Evolutionary conservation across 2,329 filamentous ascomycete genomes (phyloP), one percentile per base, ranked within the genome.

Genomic region (Fusarium sterilihyphosum): DNA sequence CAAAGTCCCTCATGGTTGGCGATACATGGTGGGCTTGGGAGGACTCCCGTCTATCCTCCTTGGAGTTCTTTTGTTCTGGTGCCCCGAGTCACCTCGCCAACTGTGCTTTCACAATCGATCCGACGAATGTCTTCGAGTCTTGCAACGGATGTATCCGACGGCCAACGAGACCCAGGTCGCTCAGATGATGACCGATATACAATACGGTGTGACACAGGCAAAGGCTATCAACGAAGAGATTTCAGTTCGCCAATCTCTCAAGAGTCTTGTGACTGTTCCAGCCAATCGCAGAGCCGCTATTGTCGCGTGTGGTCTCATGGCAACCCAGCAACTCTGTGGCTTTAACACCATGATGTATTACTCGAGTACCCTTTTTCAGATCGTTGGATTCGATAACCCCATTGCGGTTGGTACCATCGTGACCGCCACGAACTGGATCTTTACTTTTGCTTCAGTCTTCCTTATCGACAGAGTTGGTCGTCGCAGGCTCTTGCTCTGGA

Each of bases 291-390:
- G 43, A 24, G 57, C 57, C 1, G 33, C 43, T 11, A 38, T 60
- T 10, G 57, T 60, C 8, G 57, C 57, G 3, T 60, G 57, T 17
- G 57, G 43, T 20, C 57, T 60, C 9, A 59, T 59, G 43, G 56
- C 43, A 29, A 59, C 43, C 4, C 43, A 59, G 24, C 86, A 88
- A 79, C 86, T 88, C 33, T 81, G 84, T 6, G 86, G 86, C 0
- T 87, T 89, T 75, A 89, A 88, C 68, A 85, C 86, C 2, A 80
- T 88, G 43, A 81, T 83, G 65, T 87, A 88, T 77, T 88, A 88
- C 77, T 85, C 84, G 0, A 85, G 85, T 0, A 85, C 83, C 0
- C 78, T 88, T 0, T 88, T 89, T 70, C 76, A 80, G 2, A 82
- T 88, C 8, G 85, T 87, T 18, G 85, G 86, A 2, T 87, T 88